phyloP scores from a whole-genome alignment of 1,284 basidiomycete genomes.

The Coniophora puteana region DNA sequence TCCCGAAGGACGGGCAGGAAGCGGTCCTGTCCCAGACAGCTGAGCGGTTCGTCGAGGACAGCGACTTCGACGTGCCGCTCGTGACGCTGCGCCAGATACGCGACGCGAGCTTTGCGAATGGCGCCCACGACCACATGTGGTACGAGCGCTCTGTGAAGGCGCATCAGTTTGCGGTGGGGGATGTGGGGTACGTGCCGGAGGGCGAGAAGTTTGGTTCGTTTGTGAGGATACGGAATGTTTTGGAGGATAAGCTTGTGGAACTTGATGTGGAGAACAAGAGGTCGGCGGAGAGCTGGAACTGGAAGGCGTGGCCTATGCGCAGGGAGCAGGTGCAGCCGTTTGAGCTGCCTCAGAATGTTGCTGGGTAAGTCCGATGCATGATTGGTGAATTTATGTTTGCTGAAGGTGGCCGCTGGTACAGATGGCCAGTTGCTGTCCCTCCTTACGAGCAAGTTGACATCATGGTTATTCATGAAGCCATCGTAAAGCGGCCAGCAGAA shows the following conservation, averaged over 20 bases:
- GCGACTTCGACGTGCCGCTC: constrained; percentile 24
- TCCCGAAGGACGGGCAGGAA: constrained; percentile 30
- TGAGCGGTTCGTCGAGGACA: constrained; percentile 31
- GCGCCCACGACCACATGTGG: constrained; percentile 40
- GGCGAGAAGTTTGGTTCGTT: constrained; percentile 35
- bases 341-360: constrained; percentile 29
- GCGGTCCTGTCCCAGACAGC: constrained; percentile 26
- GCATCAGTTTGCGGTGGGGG: constrained; percentile 39
- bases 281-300: constrained; percentile 31
- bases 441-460: constrained; percentile 34
- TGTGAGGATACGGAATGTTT: constrained; percentile 37
- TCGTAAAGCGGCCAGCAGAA: constrained; percentile 26
- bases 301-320: constrained; percentile 27
- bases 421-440: constrained; percentile 44
- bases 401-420: constrained; percentile 14
- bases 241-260: constrained; percentile 22
- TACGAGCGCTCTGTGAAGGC: constrained; percentile 34
- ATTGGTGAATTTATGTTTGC: not conserved
- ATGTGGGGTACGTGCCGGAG: constrained; percentile 41
- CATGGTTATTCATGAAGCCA: constrained; percentile 32
- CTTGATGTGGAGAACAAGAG: constrained; percentile 18
- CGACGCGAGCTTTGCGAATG: constrained; percentile 31
- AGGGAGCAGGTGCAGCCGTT: constrained; percentile 26
- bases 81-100: constrained; percentile 37
- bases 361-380: constrained; percentile 31